Evolutionary conservation across 805 yeast species (phyloP), one percentile per base, ranked within the genome.

Genomic region (Yamadazyma insecticola): DNA sequence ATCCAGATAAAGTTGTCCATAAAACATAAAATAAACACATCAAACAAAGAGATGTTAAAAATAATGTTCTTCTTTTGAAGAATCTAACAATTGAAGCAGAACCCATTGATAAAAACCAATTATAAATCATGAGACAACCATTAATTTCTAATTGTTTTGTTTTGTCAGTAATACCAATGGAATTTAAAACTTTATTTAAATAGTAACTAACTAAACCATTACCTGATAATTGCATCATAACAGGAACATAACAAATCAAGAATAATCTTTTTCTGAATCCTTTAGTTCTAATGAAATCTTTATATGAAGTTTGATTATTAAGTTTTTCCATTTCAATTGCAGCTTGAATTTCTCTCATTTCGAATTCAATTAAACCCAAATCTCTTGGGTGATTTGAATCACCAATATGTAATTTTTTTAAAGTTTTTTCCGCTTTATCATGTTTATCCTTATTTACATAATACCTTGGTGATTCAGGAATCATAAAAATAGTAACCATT

Each of bases 181-280:
- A 63, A 32, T 50, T 46, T 39, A 74, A 58, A 9, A 75, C 79
- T 41, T 60, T 57, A 35, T 59, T 52, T 41, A 72, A 53, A 48
- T 72, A 72, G 58, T 69, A 71, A 4, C 73, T 63, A 17, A 70
- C 69, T 35, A 72, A 50, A 30, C 71, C 72, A 43, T 68, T 70
- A 44, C 77, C 77, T 13, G 73, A 64, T 26, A 67, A 48, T 44
- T 72, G 75, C 67, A 57, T 57, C 40, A 66, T 46, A 20, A 49
- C 40, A 24, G 62, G 64, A 14, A 63, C 44, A 43, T 53, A 48
- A 18, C 47, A 14, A 22, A 53, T 41, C 40, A 67, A 58, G 51
- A 40, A 40, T 7, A 62, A 41, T 50, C 75, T 57, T 46, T 60
- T 65, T 36, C 66, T 50, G 45, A 60, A 62, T 21, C 58, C 53